phyloP scores from a whole-genome alignment of 2,329 filamentous ascomycete species.

The Alternaria sp. region DNA sequence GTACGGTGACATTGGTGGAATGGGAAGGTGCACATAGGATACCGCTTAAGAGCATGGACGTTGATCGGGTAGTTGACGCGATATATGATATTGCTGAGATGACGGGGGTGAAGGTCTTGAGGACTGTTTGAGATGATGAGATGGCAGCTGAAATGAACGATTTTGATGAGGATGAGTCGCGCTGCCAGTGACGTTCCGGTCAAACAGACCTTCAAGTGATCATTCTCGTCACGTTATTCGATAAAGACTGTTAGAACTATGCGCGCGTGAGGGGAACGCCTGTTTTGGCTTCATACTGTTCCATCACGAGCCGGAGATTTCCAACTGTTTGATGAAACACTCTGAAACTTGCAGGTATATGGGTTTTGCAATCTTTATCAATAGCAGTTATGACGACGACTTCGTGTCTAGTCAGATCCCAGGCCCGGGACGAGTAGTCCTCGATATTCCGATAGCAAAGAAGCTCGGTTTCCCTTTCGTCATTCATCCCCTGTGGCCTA shows the following conservation, averaged over 20 bases:
- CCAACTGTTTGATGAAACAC: neutral
- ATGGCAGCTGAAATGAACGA: neutral
- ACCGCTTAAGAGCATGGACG: conserved; percentile 71
- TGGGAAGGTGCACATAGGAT: conserved; percentile 77
- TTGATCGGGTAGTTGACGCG: conserved; percentile 61
- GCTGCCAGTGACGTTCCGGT: neutral
- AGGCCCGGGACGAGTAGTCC: neutral
- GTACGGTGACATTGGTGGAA: conserved; percentile 65
- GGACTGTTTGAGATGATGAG: conserved; percentile 30
- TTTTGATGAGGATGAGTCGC: neutral
- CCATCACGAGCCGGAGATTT: neutral
- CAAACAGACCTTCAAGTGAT: neutral
- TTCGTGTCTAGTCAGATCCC: neutral
- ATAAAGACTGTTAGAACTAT: neutral
- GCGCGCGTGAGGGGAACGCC: neutral
- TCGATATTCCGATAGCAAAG: neutral
- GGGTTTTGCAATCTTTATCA: neutral
- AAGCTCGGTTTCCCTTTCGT: neutral
- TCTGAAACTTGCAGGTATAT: neutral
- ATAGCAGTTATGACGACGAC: neutral
- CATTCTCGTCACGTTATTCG: neutral
- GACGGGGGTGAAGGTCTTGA: conserved; percentile 51
- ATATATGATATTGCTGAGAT: conserved; percentile 60
- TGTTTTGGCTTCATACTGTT: neutral
- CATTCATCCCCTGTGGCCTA: neutral